phyloP scores from a whole-genome alignment of 2,329 filamentous ascomycete species.

The Pezicula carpinea region DNA sequence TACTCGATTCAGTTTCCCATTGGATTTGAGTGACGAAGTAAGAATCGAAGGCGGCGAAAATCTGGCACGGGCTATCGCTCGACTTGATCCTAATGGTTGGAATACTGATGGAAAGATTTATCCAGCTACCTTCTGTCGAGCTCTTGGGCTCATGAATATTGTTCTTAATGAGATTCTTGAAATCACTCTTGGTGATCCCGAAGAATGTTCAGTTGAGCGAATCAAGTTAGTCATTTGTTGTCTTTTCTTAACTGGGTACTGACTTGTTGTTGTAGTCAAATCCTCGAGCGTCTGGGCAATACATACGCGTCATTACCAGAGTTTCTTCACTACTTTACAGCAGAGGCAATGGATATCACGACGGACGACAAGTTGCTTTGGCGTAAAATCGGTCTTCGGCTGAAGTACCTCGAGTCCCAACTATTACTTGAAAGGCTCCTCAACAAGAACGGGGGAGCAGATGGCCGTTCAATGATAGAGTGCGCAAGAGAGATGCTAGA shows the following conservation, averaged over 20 bases:
- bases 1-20: conserved; percentile 45
- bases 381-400: conserved; percentile 32
- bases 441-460: conserved; percentile 37
- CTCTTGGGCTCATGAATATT: conserved; percentile 41
- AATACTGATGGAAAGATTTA: conserved; percentile 40
- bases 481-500: conserved; percentile 43
- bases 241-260: not conserved
- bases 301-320: conserved; percentile 25
- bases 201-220: conserved; percentile 14
- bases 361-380: not conserved
- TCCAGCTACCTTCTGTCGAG: conserved; percentile 40
- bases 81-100: conserved; percentile 47
- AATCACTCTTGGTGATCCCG: conserved; percentile 35
- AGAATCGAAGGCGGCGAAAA: conserved; percentile 38
- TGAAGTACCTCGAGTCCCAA: conserved; percentile 50
- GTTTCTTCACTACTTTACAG: not conserved
- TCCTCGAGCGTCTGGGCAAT: conserved; percentile 24
- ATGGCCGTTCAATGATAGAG: conserved; percentile 37
- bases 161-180: conserved; percentile 57
- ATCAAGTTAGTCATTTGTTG: conserved; percentile 14
- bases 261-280: conserved; percentile 7
- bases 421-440: conserved; percentile 56
- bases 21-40: conserved; percentile 49
- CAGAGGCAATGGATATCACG: not conserved
- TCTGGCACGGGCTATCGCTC: conserved; percentile 32